Base-by-base conservation (phyloP, 306 rosid genomes). In the Acmispon strigosus region DNA sequence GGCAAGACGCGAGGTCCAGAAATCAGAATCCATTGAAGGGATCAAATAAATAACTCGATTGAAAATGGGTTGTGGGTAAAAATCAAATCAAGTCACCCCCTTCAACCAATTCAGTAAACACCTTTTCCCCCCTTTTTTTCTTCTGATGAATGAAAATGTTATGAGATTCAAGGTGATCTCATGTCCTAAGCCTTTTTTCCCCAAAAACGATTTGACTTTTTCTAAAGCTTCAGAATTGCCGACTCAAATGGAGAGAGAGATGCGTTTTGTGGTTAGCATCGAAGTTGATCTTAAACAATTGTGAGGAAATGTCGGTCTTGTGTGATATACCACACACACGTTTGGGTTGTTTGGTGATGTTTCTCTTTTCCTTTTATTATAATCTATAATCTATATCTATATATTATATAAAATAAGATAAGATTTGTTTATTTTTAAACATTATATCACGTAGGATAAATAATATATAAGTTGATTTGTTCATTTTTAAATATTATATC, bases 1-100 rank as follows among this genome's bases (percentile, higher is more conserved):
- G 49, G 96, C 96, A 60, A 91, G 91, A 56, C 97, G 96, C 22
- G 99, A 86, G 75, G 96, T 85, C 99, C 96, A 91, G 80, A 86
- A 91, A 64, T 95, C 97, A 77, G 97, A 81, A 76, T 94, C 98
- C 98, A 95, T 93, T 54, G 81, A 78, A 74, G 80, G 80, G 82
- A 78, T 72, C 78, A 67, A 72, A 80, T 62, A 70, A 17, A 22
- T 39, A 58, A 66, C 20, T 44, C 8, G 39, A 34, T 5, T 24
- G 13, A 12, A 8, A 13, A 75, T 57, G 0, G n/a, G n/a, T n/a
- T n/a, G n/a, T n/a, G n/a, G n/a, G n/a, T n/a, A n/a, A 0, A 39
- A 76, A 69, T 59, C 70, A 50, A 61, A 37, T 54, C 37, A 63
- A 58, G 42, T 10, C 75, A 66, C 67, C 19, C 6, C 67, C 34